Conservation (phyloP, 345 rosid genomes). For the Limnanthes douglasii region DNA sequence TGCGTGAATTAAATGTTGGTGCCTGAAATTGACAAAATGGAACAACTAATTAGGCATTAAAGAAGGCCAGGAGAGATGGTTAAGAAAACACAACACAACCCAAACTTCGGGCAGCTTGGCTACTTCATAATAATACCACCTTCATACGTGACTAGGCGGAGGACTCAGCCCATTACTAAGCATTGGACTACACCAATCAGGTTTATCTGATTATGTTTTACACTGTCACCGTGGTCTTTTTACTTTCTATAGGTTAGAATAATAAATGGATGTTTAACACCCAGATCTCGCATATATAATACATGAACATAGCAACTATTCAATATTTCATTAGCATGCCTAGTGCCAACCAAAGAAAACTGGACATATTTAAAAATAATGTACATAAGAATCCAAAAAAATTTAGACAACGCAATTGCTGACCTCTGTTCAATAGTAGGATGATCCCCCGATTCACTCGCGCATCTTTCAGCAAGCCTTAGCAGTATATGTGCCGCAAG, state of each 20-base stretch:
- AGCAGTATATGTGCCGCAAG: slow-evolving; percentile 93
- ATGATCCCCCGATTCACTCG: slow-evolving; percentile 36
- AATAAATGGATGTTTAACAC: too few species aligned
- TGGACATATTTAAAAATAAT: not conserved
- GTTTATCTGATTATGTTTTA: too few species aligned
- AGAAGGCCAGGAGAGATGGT: slow-evolving; percentile 1
- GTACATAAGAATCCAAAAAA: not conserved
- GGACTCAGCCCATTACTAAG: too few species aligned
- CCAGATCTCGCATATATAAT: too few species aligned
- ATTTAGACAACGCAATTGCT: not conserved
- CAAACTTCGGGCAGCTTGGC: slow-evolving; percentile 1
- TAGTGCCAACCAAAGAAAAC: slow-evolving; percentile 4
- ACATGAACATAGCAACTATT: too few species aligned
- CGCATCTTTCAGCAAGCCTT: slow-evolving; percentile 84
- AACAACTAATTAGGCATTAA: slow-evolving; percentile 12
- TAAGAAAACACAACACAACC: not conserved
- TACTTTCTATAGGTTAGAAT: too few species aligned
- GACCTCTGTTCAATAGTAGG: slow-evolving; percentile 85
- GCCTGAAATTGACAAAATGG: slow-evolving; percentile 36
- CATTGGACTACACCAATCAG: too few species aligned
- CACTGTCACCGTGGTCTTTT: too few species aligned
- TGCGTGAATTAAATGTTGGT: slow-evolving; percentile 76
- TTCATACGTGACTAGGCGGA: too few species aligned
- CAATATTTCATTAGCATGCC: too few species aligned
- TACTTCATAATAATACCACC: too few species aligned